Percentiles rank a stretch among this genome's conserved stretches.
Conservation (phyloP, 768 basidiomycete genomes). For the Termitomyces eurrhizus region DNA sequence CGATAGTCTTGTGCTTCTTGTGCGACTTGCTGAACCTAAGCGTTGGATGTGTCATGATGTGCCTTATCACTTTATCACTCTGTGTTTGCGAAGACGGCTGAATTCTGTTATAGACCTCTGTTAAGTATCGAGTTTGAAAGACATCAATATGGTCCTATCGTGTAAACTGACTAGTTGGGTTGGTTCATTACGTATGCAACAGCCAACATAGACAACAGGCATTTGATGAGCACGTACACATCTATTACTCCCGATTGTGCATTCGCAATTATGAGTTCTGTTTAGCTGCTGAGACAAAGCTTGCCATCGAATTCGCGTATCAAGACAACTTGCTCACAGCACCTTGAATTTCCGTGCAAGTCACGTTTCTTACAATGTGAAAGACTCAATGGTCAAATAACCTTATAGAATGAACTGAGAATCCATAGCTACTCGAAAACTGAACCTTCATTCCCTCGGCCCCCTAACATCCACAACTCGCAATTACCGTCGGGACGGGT, state of each 20-base stretch:
- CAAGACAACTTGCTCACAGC: neutral
- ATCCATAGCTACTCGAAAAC: neutral
- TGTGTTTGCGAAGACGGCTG: neutral
- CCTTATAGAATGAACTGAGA: neutral
- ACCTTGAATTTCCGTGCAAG: neutral
- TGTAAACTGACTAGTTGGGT: neutral
- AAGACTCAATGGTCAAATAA: neutral
- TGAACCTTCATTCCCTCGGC: neutral
- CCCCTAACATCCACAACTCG: neutral
- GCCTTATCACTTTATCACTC: too few species aligned
- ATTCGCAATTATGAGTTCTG: neutral
- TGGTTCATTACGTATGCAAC: neutral
- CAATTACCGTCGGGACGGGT: neutral
- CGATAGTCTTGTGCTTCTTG: constrained; percentile 1
- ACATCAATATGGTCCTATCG: constrained; percentile 1
- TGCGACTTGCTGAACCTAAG: neutral
- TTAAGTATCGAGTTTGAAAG: neutral
- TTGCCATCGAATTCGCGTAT: neutral
- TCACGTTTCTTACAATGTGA: neutral
- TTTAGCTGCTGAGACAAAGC: neutral
- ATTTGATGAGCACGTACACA: neutral
- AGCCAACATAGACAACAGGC: neutral
- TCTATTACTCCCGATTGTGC: neutral
- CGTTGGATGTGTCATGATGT: neutral
- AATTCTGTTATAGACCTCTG: neutral